Conservation (phyloP, 139 green algal genomes). For the Micromonas pusilla region DNA sequence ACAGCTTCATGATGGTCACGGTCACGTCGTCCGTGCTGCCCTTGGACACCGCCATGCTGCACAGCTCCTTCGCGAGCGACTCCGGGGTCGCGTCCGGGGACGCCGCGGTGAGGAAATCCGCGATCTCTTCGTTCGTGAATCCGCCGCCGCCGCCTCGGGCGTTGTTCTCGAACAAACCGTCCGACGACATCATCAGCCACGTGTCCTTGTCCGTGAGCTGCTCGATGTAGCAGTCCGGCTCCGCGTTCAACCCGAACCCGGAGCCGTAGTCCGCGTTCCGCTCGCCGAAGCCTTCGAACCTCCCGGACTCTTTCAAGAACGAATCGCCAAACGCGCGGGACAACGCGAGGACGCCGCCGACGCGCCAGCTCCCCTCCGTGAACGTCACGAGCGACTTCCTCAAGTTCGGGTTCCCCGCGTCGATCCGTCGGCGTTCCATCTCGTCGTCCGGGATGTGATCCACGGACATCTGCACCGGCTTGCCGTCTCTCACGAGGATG, state of each 20-base stretch:
- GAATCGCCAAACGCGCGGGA: slow-evolving; percentile 90
- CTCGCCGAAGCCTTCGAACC: slow-evolving; percentile 78
- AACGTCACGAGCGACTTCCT: slow-evolving; percentile 23
- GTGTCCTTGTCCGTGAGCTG: slow-evolving; percentile 34
- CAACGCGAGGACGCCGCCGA: slow-evolving; percentile 89
- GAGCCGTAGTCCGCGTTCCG: slow-evolving; percentile 47
- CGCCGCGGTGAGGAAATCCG: slow-evolving; percentile 37
- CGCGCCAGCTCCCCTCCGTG: slow-evolving; percentile 73
- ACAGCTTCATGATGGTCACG: slow-evolving; percentile 38
- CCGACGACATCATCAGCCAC: slow-evolving; percentile 69
- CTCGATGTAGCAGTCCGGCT: slow-evolving; percentile 19
- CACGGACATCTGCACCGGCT: slow-evolving; percentile 64
- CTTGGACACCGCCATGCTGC: slow-evolving; percentile 41
- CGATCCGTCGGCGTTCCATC: slow-evolving; percentile 66
- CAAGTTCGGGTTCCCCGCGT: slow-evolving; percentile 84
- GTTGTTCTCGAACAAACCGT: slow-evolving; percentile 81
- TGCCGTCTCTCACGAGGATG: slow-evolving; percentile 54
- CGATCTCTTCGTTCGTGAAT: slow-evolving; percentile 54
- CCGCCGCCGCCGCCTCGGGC: slow-evolving; percentile 78
- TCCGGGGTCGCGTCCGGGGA: neutral
- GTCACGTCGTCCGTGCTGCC: slow-evolving; percentile 77
- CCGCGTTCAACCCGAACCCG: slow-evolving; percentile 19
- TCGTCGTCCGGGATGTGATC: slow-evolving; percentile 83
- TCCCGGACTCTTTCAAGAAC: slow-evolving; percentile 77
- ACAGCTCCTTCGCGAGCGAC: slow-evolving; percentile 43